These are phyloP conservation scores for Diaporthe vaccinii DNA, from an alignment of 2,329 filamentous ascomycete genomes.

Conservation along the genomic window DNA sequence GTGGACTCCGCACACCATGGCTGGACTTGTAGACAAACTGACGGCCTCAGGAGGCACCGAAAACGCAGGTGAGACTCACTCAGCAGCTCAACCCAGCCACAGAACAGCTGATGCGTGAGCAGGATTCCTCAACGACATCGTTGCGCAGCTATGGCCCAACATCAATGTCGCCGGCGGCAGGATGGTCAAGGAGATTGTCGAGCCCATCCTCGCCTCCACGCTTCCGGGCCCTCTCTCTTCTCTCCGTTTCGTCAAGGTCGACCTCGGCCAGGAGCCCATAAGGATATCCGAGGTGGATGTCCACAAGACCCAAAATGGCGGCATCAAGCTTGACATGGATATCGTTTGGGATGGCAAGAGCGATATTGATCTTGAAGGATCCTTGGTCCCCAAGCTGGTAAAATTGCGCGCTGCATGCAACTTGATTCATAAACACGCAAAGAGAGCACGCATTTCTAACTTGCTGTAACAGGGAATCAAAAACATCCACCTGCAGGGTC, in stretches of 20 bases:
- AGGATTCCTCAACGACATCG: conserved; percentile 63
- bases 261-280: conserved; percentile 58
- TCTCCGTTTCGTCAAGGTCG: conserved; percentile 60
- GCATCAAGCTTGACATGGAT: conserved; percentile 64
- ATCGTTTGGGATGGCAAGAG: conserved; percentile 60
- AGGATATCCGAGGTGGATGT: conserved; percentile 57
- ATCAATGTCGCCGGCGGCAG: conserved; percentile 58
- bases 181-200: conserved; percentile 61
- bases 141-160: conserved; percentile 63
- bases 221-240: conserved; percentile 59
- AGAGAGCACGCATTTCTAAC: conserved; percentile 35
- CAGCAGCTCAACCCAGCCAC: not conserved
- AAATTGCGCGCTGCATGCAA: conserved; percentile 36
- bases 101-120: conserved; percentile 31
- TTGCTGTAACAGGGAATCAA: conserved; percentile 56
- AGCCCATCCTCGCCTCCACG: conserved; percentile 61
- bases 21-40: conserved; percentile 53
- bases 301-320: conserved; percentile 57
- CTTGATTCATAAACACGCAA: conserved; percentile 49
- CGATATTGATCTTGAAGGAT: conserved; percentile 61
- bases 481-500: conserved; percentile 58
- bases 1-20: conserved; percentile 42
- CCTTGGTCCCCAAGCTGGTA: conserved; percentile 55
- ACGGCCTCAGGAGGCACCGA: conserved; percentile 55
- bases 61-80: conserved; percentile 49